Evolutionary conservation across 805 yeast species (phyloP), one percentile per base, ranked within the genome.

Genomic region (Myxozyma mucilagina): DNA sequence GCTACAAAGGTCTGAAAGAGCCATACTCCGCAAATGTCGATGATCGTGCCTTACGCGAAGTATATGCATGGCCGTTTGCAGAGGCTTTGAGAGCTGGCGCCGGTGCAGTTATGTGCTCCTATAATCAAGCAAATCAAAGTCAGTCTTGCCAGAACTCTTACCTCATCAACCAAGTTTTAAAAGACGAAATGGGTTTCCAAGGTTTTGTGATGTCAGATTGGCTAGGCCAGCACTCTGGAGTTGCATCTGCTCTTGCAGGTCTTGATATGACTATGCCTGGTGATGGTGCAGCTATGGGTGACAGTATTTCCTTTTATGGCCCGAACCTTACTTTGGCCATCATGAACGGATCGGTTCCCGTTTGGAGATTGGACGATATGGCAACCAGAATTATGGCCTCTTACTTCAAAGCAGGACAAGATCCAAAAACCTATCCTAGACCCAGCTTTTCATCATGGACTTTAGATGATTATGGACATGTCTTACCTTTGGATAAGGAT

Each of bases 251-350:
- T 0, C 71, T 82, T 29, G 78, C 86, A 1, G 89, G 89, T 1
- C 72, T 83, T 39, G 89, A 85, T 71, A 83, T 85, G 87, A 76
- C 82, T 11, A 84, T 85, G 87, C 88, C 88, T 0, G 89, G 89
- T 48, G 65, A 61, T 24, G 61, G 57, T 1, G 24, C 36, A 8
- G 16, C 31, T 14, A 43, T 84, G 84, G 74, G 78, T 47, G 73
- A 80, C 35, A 85, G 84, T 0, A 79, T 79, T 65, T 80, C 86
- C 0, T 78, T 75, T 54, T 82, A 84, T 84, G 87, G 87, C 0
- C 81, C 86, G 1, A 73, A 81, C 29, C 74, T 85, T 58, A 82
- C 87, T 0, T 69, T 80, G 59, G 82, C 85, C 1, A 78, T 84
- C 4, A 79, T 79, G 69, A 85, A 85, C 70, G 80, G 79, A 41